Percentiles rank a stretch among this genome's conserved stretches.
Evolutionary conservation across 306 rosid genomes (phyloP).

Genomic region (Quercus mongolica): DNA sequence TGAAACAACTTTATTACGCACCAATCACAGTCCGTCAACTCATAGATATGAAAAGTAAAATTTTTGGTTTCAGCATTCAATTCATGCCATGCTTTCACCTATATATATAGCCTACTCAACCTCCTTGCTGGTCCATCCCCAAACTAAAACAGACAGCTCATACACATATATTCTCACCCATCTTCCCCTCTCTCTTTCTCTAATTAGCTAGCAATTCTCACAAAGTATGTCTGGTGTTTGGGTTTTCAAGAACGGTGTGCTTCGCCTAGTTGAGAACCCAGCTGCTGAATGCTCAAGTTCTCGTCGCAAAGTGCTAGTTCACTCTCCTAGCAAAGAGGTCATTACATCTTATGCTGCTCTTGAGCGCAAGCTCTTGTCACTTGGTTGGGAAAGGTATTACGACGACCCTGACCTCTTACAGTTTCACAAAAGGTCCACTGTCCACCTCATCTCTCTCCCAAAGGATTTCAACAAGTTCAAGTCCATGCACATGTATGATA

Average conservation of each 20-base stretch:
- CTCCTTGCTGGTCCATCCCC: conserved; percentile 12
- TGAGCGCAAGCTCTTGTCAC: conserved; percentile 49
- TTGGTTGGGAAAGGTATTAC: conserved; percentile 92
- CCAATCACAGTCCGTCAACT: too few relatives aligned
- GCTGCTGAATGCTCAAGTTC: conserved; percentile 37
- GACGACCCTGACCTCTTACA: conserved; percentile 86
- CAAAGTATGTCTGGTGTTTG: conserved; percentile 86
- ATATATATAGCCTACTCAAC: conserved; percentile 27
- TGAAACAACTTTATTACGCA: too few relatives aligned
- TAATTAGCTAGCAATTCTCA: neutral
- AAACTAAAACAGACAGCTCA: neutral
- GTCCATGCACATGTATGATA: conserved; percentile 94
- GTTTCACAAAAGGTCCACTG: conserved; percentile 79
- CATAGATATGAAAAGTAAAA: too few relatives aligned
- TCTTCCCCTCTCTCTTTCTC: neutral
- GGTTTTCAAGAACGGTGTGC: conserved; percentile 89
- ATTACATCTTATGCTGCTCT: conserved; percentile 55
- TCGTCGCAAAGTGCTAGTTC: conserved; percentile 68
- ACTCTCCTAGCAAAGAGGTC: conserved; percentile 57
- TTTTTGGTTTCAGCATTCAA: neutral
- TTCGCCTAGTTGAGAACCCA: conserved; percentile 75
- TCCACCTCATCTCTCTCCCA: conserved; percentile 86
- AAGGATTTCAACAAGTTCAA: conserved; percentile 70
- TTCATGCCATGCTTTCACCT: conserved; percentile 8
- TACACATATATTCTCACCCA: neutral